Conservation (phyloP, 177 flowering plant species). For the Vitis hybrid region DNA sequence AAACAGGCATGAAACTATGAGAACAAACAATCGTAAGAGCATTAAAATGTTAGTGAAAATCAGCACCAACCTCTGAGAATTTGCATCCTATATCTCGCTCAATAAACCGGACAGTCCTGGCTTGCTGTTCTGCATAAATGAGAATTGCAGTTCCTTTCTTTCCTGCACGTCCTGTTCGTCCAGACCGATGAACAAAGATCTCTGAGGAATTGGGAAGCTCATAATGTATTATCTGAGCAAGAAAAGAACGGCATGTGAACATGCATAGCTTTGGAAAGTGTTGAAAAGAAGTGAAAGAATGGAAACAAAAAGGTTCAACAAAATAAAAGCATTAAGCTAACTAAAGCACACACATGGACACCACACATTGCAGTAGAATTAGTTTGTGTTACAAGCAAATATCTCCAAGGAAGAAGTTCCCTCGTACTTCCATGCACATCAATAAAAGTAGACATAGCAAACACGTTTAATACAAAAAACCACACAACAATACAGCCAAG, state of each 20-base stretch:
- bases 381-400: too few species aligned
- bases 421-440: too few species aligned
- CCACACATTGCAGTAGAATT: too few species aligned
- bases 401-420: too few species aligned
- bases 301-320: too few species aligned
- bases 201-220: slow-evolving; percentile 89
- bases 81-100: slow-evolving; percentile 82
- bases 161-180: slow-evolving; percentile 99
- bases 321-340: too few species aligned
- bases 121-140: slow-evolving; percentile 57
- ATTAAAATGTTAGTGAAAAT: not conserved
- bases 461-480: too few species aligned
- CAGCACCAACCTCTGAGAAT: slow-evolving; percentile 60
- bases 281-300: too few species aligned
- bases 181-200: slow-evolving; percentile 94
- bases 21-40: not conserved
- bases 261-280: not conserved
- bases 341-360: too few species aligned
- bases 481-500: too few species aligned
- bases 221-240: slow-evolving; percentile 72
- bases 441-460: too few species aligned
- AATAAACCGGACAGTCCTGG: slow-evolving; percentile 54
- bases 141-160: slow-evolving; percentile 92
- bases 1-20: not conserved
- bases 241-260: not conserved